Conservation (phyloP, 495 filamentous ascomycete genomes). For the Xylaria flabelliformis region DNA sequence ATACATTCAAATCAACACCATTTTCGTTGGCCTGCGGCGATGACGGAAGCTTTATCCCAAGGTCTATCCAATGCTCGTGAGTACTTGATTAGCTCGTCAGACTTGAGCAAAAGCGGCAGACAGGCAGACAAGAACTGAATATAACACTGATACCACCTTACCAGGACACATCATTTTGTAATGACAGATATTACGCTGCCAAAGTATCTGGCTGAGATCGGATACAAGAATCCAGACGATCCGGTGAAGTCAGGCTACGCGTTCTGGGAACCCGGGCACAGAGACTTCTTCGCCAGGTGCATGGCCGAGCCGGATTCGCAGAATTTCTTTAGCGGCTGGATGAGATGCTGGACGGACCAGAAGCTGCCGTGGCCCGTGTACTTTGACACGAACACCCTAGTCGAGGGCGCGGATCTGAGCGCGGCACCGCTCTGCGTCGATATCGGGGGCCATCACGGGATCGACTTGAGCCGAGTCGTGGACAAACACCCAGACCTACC, state of each 20-base stretch:
- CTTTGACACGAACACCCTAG: constrained; percentile 33
- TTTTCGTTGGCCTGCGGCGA: constrained; percentile 34
- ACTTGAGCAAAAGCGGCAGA: background rate
- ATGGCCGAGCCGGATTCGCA: constrained; percentile 25
- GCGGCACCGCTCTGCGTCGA: constrained; percentile 43
- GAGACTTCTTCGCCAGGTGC: constrained; percentile 31
- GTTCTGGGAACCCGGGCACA: constrained; percentile 25
- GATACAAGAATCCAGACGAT: constrained; percentile 29
- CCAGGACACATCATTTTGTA: constrained; percentile 8
- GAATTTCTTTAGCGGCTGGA: constrained; percentile 30
- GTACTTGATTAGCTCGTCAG: constrained; percentile 22
- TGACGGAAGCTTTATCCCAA: constrained; percentile 16
- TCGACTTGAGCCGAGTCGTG: constrained; percentile 33
- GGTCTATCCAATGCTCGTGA: constrained; percentile 10
- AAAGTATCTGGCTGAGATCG: constrained; percentile 33
- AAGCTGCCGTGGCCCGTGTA: constrained; percentile 36
- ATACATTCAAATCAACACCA: constrained; percentile 33
- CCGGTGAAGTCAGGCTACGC: constrained; percentile 28
- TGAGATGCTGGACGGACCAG: constrained; percentile 31
- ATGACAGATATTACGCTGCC: constrained; percentile 29
- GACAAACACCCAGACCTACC: constrained; percentile 41
- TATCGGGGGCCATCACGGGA: constrained; percentile 49
- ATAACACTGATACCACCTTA: background rate
- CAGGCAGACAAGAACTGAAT: background rate
- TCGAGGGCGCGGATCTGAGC: constrained; percentile 34